Conservation (phyloP, 1,284 basidiomycete genomes). For the Trichosporon asahii region DNA sequence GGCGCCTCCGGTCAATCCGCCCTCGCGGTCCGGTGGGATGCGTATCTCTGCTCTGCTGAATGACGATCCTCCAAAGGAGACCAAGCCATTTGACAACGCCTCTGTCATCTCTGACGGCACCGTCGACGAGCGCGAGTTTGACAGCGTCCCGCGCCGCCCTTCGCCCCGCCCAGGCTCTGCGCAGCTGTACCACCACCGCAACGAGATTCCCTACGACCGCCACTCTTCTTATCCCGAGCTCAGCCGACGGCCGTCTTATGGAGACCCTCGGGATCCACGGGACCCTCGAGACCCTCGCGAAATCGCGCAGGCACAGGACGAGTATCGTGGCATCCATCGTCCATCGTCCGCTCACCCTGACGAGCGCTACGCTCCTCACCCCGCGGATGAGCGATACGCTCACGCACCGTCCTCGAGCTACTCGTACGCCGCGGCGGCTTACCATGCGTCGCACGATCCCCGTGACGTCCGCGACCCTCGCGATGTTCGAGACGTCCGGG, state of each 20-base stretch:
- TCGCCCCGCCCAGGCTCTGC: constrained; percentile 12
- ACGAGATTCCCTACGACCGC: constrained; percentile 13
- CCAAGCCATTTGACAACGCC: constrained; percentile 26
- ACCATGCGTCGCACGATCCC: constrained; percentile 6
- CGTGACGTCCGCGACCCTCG: background rate
- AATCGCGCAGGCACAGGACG: background rate
- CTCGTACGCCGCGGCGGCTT: constrained; percentile 21
- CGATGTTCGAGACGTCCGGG: background rate
- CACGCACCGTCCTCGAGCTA: background rate
- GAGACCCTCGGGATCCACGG: constrained; percentile 9
- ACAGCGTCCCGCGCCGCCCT: constrained; percentile 16
- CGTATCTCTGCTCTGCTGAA: constrained; percentile 45
- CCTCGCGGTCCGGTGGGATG: constrained; percentile 40
- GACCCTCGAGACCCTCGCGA: constrained; percentile 6
- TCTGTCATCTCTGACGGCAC: constrained; percentile 46
- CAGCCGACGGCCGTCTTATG: constrained; percentile 5
- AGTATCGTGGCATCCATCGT: background rate
- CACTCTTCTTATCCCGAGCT: constrained; percentile 7
- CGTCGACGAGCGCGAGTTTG: constrained; percentile 41
- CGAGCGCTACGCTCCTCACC: constrained; percentile 6
- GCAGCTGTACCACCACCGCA: constrained; percentile 8
- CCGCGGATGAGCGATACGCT: background rate
- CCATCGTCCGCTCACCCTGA: constrained; percentile 9
- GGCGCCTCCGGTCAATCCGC: constrained; percentile 14
- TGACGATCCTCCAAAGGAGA: constrained; percentile 34